These are phyloP conservation scores for Platanthera zijinensis DNA, from an alignment of 106 monocot species.

Conservation along the genomic window DNA sequence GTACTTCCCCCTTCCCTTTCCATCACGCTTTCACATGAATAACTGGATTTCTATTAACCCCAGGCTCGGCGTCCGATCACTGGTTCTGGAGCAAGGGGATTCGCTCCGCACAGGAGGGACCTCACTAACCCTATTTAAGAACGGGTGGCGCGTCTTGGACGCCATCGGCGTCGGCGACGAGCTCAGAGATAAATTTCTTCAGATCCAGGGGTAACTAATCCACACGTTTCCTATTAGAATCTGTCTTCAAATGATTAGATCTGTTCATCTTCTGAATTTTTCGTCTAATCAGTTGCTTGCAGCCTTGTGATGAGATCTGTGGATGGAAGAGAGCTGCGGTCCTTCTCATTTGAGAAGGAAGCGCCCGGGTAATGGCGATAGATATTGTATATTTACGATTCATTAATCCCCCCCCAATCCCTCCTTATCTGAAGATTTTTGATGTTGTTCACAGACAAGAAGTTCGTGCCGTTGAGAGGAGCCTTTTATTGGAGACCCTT, in stretches of 20 bases:
- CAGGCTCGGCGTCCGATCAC: conserved; percentile 57
- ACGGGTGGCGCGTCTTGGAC: conserved; percentile 87
- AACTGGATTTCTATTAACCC: not conserved
- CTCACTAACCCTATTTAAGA: conserved; percentile 88
- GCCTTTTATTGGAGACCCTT: conserved; percentile 62
- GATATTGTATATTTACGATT: not conserved
- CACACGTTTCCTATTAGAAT: not conserved
- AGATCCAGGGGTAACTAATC: conserved; percentile 58
- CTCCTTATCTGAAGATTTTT: conserved; percentile 7
- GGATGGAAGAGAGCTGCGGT: conserved; percentile 65
- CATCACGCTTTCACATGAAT: not conserved
- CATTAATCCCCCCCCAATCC: not conserved
- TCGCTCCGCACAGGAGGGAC: conserved; percentile 86
- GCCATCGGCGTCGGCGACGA: conserved; percentile 73
- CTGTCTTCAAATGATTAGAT: not conserved
- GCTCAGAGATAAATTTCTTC: conserved; percentile 51
- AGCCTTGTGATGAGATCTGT: conserved; percentile 72
- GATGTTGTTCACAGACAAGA: conserved; percentile 46
- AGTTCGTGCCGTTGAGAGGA: conserved; percentile 81
- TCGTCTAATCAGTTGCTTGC: conserved; percentile 32
- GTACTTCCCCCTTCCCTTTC: not conserved
- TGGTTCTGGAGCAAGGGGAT: conserved; percentile 82
- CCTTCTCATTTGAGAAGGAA: conserved; percentile 71
- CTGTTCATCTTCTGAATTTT: conserved; percentile 16
- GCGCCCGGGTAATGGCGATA: conserved; percentile 39